Conservation (phyloP, 225 moss, liverwort and hornwort species). For the Polytrichum commune region DNA sequence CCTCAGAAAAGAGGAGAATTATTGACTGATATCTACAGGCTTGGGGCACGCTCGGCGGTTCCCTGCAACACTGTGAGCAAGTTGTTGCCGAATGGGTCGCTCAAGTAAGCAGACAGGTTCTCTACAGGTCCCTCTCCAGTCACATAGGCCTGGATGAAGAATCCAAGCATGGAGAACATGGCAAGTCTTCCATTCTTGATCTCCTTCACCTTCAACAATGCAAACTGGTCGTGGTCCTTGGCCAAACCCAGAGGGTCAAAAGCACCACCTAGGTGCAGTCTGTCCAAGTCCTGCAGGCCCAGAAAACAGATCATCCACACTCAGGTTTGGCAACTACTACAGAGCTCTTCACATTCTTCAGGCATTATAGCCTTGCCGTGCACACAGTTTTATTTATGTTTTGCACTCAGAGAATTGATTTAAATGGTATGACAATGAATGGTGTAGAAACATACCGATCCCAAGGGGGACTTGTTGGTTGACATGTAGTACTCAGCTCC, state of each 20-base stretch:
- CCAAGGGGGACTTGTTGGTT: conserved; percentile 79
- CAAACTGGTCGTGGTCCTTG: conserved; percentile 83
- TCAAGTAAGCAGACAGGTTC: conserved; percentile 76
- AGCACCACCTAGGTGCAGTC: conserved; percentile 72
- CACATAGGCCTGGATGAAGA: conserved; percentile 81
- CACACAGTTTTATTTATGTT: not conserved
- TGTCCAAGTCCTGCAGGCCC: conserved; percentile 48
- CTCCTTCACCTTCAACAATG: conserved; percentile 81
- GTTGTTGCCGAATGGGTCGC: conserved; percentile 84
- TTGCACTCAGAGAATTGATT: not conserved
- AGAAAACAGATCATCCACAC: not conserved
- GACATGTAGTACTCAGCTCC: conserved; percentile 86
- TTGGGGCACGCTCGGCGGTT: conserved; percentile 51
- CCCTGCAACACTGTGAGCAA: conserved; percentile 76
- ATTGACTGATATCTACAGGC: conserved; percentile 33
- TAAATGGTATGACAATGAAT: not conserved
- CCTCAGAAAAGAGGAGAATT: too few species aligned
- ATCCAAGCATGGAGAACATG: conserved; percentile 89
- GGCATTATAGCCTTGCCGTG: not conserved
- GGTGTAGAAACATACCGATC: conserved; percentile 44
- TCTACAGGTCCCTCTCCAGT: conserved; percentile 79
- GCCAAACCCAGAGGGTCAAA: conserved; percentile 81
- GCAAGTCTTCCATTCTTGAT: conserved; percentile 84
- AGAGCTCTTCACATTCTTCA: not conserved
- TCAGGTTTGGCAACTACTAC: too few species aligned